Percentiles rank a stretch among this genome's conserved stretches.
These are phyloP conservation scores for Vigna angularis DNA, from an alignment of 306 rosid genomes.

Conservation along the genomic window DNA sequence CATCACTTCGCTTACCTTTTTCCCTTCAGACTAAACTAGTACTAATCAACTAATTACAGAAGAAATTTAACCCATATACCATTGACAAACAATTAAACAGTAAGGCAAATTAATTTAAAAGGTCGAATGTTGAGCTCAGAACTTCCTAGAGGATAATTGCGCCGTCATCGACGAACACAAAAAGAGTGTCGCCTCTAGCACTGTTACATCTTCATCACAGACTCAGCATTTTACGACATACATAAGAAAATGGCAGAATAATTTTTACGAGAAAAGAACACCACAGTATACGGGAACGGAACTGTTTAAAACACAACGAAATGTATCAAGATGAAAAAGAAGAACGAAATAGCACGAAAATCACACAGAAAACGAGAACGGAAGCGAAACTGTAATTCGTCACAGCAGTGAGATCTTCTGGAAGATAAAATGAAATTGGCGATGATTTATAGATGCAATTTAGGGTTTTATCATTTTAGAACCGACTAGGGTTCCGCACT, in stretches of 20 bases:
- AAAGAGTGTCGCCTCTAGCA: conserved; percentile 61
- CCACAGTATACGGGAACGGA: too few relatives aligned
- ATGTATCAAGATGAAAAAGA: not conserved
- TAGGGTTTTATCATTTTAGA: conserved; percentile 49
- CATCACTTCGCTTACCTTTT: conserved; percentile 74
- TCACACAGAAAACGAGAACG: not conserved
- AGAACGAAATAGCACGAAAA: not conserved
- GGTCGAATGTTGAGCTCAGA: conserved; percentile 66
- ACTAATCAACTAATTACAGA: not conserved
- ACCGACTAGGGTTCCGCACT: conserved; percentile 24
- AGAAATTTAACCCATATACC: not conserved
- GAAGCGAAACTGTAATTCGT: too few relatives aligned
- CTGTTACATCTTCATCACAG: conserved; percentile 67
- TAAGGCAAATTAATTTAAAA: not conserved
- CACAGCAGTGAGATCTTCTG: too few relatives aligned
- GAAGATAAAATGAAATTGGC: not conserved
- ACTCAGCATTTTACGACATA: not conserved
- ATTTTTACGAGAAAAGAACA: not conserved
- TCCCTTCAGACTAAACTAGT: not conserved
- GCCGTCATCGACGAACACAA: conserved; percentile 67
- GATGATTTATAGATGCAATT: conserved; percentile 40
- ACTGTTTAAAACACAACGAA: not conserved
- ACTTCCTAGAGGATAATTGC: conserved; percentile 96
- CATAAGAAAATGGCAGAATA: not conserved
- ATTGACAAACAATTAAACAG: not conserved